phyloP scores from a whole-genome alignment of 371 early-diverging fungal species.

The Apophysomyces elegans region DNA sequence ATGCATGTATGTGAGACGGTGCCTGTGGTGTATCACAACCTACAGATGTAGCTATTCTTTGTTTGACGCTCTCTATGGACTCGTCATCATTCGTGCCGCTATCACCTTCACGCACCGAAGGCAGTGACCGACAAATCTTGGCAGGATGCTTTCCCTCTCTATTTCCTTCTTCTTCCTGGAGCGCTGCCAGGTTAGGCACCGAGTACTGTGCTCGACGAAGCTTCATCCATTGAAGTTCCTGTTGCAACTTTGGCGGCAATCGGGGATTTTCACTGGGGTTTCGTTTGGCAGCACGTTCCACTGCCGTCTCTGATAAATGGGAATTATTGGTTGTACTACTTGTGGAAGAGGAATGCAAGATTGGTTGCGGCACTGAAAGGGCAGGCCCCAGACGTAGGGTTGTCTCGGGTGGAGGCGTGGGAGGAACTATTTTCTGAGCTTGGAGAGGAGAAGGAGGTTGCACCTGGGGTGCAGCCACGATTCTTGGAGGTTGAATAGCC shows the following conservation, averaged over 20 bases:
- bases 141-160: not conserved
- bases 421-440: not conserved
- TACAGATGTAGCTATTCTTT: not conserved
- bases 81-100: not conserved
- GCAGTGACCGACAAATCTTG: not conserved
- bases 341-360: not conserved
- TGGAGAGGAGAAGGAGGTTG: not conserved
- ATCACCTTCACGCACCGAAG: slow-evolving; percentile 1
- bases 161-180: slow-evolving; percentile 6
- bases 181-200: not conserved
- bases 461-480: not conserved
- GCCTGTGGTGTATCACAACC: not conserved
- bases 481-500: not conserved
- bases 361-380: not conserved
- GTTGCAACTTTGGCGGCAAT: not conserved
- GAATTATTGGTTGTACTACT: not conserved
- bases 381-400: not conserved
- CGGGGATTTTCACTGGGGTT: not conserved
- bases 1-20: not conserved
- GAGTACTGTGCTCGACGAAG: slow-evolving; percentile 6
- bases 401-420: slow-evolving; percentile 7
- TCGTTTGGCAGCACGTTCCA: not conserved
- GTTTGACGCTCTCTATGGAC: not conserved
- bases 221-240: slow-evolving; percentile 9
- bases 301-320: not conserved